A percentile compares a stretch with the other conserved stretches of the same genome.
phyloP scores from a whole-genome alignment of 1,139 yeast species.

The Yamadazyma triangularis region DNA sequence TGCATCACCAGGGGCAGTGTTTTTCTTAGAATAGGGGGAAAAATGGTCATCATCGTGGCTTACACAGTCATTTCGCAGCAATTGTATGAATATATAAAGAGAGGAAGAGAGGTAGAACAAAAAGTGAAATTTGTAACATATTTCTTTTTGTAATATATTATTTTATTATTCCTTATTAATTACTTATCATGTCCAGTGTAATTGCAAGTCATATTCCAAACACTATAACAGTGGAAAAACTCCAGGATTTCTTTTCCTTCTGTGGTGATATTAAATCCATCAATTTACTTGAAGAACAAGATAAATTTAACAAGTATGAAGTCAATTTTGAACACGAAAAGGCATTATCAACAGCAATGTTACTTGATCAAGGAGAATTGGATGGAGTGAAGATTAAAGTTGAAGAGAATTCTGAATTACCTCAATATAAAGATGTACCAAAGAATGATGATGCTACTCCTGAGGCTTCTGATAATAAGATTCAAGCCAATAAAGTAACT shows the following conservation, averaged over 20 bases:
- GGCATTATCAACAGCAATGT: constrained; percentile 70
- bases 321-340: constrained; percentile 54
- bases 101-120: too few species aligned
- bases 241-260: constrained; percentile 68
- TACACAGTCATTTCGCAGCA: too few species aligned
- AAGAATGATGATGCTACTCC: constrained; percentile 3
- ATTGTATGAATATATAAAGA: too few species aligned
- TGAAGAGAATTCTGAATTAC: constrained; percentile 19
- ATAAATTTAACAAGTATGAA: constrained; percentile 30
- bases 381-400: constrained; percentile 55
- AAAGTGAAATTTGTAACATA: too few species aligned
- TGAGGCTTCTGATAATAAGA: constrained; percentile 19
- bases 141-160: too few species aligned
- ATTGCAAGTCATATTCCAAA: constrained; percentile 35
- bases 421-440: constrained; percentile 10
- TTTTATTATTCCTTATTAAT: too few species aligned
- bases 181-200: constrained; percentile 9
- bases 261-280: constrained; percentile 65
- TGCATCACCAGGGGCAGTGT: too few species aligned
- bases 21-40: too few species aligned
- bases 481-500: constrained; percentile 19
- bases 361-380: constrained; percentile 70
- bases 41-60: too few species aligned
- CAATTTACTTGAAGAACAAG: constrained; percentile 21
- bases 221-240: constrained; percentile 48